phyloP scores from a whole-genome alignment of 2,329 filamentous ascomycete species.

The Colletotrichum musicola region DNA sequence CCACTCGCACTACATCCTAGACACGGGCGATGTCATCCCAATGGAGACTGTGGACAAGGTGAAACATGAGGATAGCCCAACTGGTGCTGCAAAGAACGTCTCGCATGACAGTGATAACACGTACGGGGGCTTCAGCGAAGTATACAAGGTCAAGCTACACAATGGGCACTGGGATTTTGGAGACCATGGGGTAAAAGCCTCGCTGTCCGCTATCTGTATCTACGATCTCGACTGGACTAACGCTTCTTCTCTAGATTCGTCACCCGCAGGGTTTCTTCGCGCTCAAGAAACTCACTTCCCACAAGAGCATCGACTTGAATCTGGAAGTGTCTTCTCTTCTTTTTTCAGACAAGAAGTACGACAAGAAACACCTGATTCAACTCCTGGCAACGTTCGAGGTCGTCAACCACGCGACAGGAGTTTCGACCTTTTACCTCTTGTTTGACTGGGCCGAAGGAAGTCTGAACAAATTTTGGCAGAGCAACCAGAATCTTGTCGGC shows the following conservation, averaged over 20 bases:
- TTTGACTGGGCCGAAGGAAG: slow-evolving; percentile 32
- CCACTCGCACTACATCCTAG: slow-evolving; percentile 20
- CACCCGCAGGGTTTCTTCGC: slow-evolving; percentile 29
- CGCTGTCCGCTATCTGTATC: no score
- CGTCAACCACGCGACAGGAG: not conserved
- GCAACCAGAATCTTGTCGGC: not conserved
- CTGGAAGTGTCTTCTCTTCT: slow-evolving; percentile 20
- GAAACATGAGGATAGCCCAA: not conserved
- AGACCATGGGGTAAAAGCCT: slow-evolving; percentile 19
- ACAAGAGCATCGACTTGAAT: not conserved
- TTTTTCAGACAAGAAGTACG: not conserved
- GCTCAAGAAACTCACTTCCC: slow-evolving; percentile 29
- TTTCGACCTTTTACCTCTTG: slow-evolving; percentile 16
- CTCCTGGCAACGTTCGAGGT: slow-evolving; percentile 28
- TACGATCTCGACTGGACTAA: not conserved
- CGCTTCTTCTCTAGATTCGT: slow-evolving; percentile 1
- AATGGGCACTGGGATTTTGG: slow-evolving; percentile 31
- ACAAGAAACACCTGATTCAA: slow-evolving; percentile 22
- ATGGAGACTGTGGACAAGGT: slow-evolving; percentile 18
- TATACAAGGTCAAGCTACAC: slow-evolving; percentile 24
- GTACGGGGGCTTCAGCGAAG: slow-evolving; percentile 27
- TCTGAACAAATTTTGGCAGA: slow-evolving; percentile 28
- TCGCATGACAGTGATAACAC: not conserved
- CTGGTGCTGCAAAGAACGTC: not conserved
- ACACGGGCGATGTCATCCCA: slow-evolving; percentile 20